Conservation (phyloP, 345 rosid genomes). For the Salix caprea region DNA sequence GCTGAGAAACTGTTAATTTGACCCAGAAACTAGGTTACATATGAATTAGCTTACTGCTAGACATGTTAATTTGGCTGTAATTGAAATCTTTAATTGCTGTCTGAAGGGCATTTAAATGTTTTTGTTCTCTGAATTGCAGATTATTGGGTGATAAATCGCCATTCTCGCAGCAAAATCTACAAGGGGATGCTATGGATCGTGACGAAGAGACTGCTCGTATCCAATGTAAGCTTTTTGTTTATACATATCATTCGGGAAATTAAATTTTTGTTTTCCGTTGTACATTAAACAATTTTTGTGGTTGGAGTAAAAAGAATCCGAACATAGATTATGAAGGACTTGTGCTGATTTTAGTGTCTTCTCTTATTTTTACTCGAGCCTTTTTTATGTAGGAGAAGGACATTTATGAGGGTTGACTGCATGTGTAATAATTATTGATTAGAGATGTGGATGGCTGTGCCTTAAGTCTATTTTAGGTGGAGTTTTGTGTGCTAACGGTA, state of each 20-base stretch:
- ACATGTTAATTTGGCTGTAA: not conserved
- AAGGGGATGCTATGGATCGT: constrained; percentile 77
- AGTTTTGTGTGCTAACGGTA: no score
- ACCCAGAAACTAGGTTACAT: not conserved
- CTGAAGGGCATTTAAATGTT: not conserved
- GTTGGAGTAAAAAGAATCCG: not conserved
- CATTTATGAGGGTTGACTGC: not conserved
- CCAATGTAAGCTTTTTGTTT: constrained; percentile 41
- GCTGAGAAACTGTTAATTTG: not conserved
- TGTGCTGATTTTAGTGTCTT: not conserved
- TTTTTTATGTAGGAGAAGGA: not conserved
- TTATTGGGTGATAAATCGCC: constrained; percentile 90
- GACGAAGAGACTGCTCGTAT: constrained; percentile 96
- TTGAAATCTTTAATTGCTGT: not conserved
- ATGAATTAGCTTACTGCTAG: not conserved
- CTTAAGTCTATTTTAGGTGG: no score
- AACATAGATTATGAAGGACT: not conserved
- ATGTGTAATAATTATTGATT: no score
- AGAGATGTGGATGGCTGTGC: no score
- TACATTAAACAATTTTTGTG: not conserved
- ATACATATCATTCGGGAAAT: not conserved
- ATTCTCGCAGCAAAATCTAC: constrained; percentile 81
- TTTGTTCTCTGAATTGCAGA: constrained; percentile 37
- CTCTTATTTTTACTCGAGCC: not conserved
- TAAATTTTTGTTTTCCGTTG: not conserved